Evolutionary conservation across 2,329 filamentous ascomycete species (phyloP), one percentile per base, ranked within the genome.

Genomic region (Thermothelomyces thermophilus): DNA sequence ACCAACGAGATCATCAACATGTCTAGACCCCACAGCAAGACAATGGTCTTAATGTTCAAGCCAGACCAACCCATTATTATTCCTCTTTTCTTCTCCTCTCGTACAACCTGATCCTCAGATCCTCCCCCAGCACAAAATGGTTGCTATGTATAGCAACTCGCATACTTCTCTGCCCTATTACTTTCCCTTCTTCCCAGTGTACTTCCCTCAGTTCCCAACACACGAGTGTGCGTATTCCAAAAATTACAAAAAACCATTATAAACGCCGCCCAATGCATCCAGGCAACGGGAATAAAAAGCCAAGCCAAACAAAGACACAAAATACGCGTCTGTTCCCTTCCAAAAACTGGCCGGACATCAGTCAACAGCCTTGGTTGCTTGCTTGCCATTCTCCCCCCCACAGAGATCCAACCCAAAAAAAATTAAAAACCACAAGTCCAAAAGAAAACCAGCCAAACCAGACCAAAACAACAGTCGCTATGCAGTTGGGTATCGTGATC

Each of bases 401-500:
- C 41, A 39, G 41, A 46, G 43, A 40, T 17, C 31, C 41, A 53
- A 45, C 44, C 40, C 55, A n/a, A 28, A 31, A 33, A 46, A 28
- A 30, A 26, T 14, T 8, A 20, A 30, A 41, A 44, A 19, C 13
- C 11, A 35, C 19, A 46, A 45, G 41, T 13, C 19, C 41, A 46
- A 39, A 46, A 42, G 54, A 46, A 35, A 35, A 59, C 31, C 41
- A 53, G 46, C 45, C 41, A 56, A 56, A 43, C 47, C 50, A 57
- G 55, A 60, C 48, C 51, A 57, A 56, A 61, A 59, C 60, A 71
- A 71, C 69, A 74, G 71, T 72, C 73, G 75, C 74, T 76, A 77
- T 78, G 74, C 74, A 76, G 67, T 73, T 71, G 71, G 69, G 70
- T 68, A 70, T 70, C 65, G 65, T 69, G 61, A 63, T 66, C 65